Evolutionary conservation across 441 rosid species (phyloP), one percentile per base, ranked within the genome.

Genomic region (Iberis amara): DNA sequence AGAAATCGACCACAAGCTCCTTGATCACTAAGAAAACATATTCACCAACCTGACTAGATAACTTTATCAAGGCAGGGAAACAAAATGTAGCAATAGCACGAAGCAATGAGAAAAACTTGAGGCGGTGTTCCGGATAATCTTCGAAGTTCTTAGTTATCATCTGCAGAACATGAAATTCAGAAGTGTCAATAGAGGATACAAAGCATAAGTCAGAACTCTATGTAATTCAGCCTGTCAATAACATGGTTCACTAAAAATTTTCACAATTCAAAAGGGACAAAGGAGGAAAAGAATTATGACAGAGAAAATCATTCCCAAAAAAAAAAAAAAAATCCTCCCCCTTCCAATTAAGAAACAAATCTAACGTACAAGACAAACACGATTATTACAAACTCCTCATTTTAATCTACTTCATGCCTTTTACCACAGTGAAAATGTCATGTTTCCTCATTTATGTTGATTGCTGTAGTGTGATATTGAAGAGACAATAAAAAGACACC

Each of bases 71-170:
- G 14, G 97, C 85, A 59, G 73, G 85, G 66, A 89, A 89, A 74
- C 95, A 86, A 58, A 79, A 73, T 8, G 97, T 66, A 14, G 97
- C 97, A 73, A 89, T 89, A 49, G 97, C 97, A 11, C 94, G 90
- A 55, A 89, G 95, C 59, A 89, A 73, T 5, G 97, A 86, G 68
- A 89, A 89, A 77, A 89, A 89, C 68, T 89, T 89, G 54, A 89
- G 83, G 42, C 97, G 90, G 68, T 89, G 97, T 58, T 89, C 97
- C 0, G 95, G 95, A 54, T 89, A 86, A 70, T 89, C 97, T 75
- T 89, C 97, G 64, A 89, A 89, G 67, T 89, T 89, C 70, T 77
- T 86, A 27, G 97, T 89, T 28, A 89, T 89, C 97, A 89, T 89
- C 97, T 89, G 79, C 65, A 64, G 1, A 7, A 26, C 37, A 57